Evolutionary conservation across 2,329 filamentous ascomycete genomes (phyloP).

Genomic region (Fonsecaea erecta): DNA sequence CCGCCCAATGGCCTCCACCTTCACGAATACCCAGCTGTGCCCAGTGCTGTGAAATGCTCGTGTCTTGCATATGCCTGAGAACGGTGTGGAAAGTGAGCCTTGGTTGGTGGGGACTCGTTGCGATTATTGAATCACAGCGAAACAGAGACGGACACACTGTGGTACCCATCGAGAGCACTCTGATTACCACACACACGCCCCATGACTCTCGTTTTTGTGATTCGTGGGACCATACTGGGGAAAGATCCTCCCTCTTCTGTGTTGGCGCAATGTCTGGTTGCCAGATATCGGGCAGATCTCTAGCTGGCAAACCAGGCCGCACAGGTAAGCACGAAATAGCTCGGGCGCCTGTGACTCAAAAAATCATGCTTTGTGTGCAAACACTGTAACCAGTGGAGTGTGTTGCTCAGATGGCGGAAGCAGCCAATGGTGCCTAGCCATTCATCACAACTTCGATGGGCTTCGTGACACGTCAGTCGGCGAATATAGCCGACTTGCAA

Average conservation of each 20-base stretch:
- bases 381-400: slow-evolving; percentile 12
- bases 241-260: slow-evolving; percentile 10
- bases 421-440: slow-evolving; percentile 20
- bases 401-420: slow-evolving; percentile 17
- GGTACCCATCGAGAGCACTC: slow-evolving; percentile 18
- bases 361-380: slow-evolving; percentile 23
- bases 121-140: not conserved
- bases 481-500: slow-evolving; percentile 14
- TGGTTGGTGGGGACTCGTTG: not conserved
- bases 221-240: slow-evolving; percentile 18
- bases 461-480: slow-evolving; percentile 30
- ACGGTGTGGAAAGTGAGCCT: slow-evolving; percentile 13
- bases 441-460: slow-evolving; percentile 12
- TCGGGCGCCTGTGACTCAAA: slow-evolving; percentile 22
- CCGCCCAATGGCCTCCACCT: slow-evolving; percentile 11
- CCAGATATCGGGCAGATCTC: slow-evolving; percentile 24
- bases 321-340: slow-evolving; percentile 14
- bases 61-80: slow-evolving; percentile 19
- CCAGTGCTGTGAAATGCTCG: slow-evolving; percentile 29
- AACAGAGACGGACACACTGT: slow-evolving; percentile 5
- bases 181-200: slow-evolving; percentile 17
- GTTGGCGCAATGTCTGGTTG: slow-evolving; percentile 18
- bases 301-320: slow-evolving; percentile 13
- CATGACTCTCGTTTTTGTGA: slow-evolving; percentile 15
- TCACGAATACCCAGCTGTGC: not conserved